Conservation (phyloP, 257 asterid genomes). For the Anisodus tanguticus region DNA sequence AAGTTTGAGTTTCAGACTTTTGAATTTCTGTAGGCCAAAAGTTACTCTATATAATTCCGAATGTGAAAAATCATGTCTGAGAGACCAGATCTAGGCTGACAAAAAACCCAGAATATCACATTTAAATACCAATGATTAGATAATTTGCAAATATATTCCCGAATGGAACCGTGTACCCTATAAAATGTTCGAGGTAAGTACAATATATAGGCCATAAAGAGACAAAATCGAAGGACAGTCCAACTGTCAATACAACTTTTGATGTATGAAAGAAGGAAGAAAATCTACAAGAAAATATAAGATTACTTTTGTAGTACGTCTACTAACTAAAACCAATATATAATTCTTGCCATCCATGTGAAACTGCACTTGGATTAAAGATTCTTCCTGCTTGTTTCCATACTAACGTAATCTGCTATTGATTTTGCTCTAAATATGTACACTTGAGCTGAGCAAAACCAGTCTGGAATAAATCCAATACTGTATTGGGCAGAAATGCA, state of each 20-base stretch:
- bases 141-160: neutral
- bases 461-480: no score
- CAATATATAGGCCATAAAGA: neutral
- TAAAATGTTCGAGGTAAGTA: neutral
- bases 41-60: neutral
- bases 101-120: neutral
- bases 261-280: neutral
- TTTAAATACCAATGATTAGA: neutral
- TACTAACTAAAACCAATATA: neutral
- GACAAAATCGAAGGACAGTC: neutral
- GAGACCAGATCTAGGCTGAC: no score
- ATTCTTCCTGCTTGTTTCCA: neutral
- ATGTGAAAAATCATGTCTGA: neutral
- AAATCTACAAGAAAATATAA: neutral
- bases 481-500: no score
- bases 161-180: neutral
- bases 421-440: no score
- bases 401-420: no score
- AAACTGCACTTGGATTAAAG: neutral
- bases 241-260: neutral
- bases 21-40: no score
- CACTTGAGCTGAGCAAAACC: no score
- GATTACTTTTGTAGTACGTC: neutral
- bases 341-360: neutral
- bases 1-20: no score